Percentiles rank a stretch among this genome's conserved stretches.
These are phyloP conservation scores for Castanopsis chinensis DNA, from an alignment of 306 rosid species.

Conservation along the genomic window DNA sequence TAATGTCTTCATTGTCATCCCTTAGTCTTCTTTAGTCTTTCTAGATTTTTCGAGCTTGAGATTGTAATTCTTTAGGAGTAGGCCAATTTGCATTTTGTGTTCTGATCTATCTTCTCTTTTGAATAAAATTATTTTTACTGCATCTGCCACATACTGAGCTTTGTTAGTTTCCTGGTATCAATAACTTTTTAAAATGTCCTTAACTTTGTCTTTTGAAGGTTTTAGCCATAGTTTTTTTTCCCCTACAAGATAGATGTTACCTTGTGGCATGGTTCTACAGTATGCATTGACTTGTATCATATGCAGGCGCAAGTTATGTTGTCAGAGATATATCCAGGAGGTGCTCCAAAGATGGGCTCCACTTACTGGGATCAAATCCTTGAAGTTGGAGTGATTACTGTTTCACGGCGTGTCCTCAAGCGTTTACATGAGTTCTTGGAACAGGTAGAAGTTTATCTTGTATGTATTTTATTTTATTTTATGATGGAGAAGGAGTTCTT, in stretches of 20 bases:
- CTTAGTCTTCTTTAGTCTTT: no score
- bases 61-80: no score
- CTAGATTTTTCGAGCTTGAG: no score
- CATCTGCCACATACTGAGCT: neutral
- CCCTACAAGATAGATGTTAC: neutral
- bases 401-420: conserved; percentile 82
- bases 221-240: neutral
- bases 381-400: conserved; percentile 80
- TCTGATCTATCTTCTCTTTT: no score
- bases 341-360: conserved; percentile 77
- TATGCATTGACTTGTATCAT: conserved; percentile 17
- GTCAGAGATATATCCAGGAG: conserved; percentile 97
- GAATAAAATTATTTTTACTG: no score
- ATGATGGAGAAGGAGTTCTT: conserved; percentile 21
- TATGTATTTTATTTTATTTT: neutral
- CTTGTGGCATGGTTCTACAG: conserved; percentile 2
- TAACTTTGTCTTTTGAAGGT: neutral
- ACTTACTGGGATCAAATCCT: conserved; percentile 94
- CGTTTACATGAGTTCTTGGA: conserved; percentile 81
- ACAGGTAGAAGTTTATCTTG: conserved; percentile 54
- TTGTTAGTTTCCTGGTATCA: neutral
- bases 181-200: neutral
- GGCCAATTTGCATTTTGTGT: no score
- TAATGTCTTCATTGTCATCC: no score
- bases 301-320: conserved; percentile 83